Percentiles rank a stretch among this genome's conserved stretches.
phyloP scores from a whole-genome alignment of 2,329 filamentous ascomycete genomes.

The Penicillium palitans region DNA sequence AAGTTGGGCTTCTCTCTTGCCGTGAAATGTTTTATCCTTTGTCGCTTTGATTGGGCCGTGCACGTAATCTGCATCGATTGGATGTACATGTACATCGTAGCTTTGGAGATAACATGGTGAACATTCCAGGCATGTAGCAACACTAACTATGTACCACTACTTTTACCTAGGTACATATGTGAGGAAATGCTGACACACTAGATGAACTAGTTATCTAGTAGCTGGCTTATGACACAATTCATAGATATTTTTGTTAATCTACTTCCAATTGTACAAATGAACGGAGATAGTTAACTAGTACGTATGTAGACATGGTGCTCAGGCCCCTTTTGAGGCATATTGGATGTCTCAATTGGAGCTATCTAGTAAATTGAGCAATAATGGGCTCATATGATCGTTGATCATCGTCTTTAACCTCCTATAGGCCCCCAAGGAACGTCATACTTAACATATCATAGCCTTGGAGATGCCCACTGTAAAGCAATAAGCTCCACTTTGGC shows the following conservation, averaged over 20 bases:
- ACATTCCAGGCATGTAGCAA: background rate
- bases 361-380: conserved; percentile 3
- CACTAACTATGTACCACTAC: background rate
- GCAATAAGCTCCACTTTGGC: conserved; percentile 5
- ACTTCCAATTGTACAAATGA: background rate
- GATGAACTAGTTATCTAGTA: too few species aligned
- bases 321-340: conserved; percentile 8
- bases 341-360: conserved; percentile 12
- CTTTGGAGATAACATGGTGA: background rate
- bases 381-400: background rate
- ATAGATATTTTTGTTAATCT: background rate
- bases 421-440: background rate
- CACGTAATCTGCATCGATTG: conserved; percentile 6
- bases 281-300: background rate
- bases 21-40: conserved; percentile 1
- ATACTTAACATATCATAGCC: background rate
- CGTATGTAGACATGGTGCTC: background rate
- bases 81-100: background rate
- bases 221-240: background rate
- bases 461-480: background rate
- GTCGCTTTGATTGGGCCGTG: conserved; percentile 15
- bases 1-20: conserved; percentile 3
- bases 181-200: background rate
- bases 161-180: background rate
- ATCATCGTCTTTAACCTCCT: background rate